Evolutionary conservation across 352 stramenopile genomes (phyloP).

Genomic region (Phytophthora quininea): DNA sequence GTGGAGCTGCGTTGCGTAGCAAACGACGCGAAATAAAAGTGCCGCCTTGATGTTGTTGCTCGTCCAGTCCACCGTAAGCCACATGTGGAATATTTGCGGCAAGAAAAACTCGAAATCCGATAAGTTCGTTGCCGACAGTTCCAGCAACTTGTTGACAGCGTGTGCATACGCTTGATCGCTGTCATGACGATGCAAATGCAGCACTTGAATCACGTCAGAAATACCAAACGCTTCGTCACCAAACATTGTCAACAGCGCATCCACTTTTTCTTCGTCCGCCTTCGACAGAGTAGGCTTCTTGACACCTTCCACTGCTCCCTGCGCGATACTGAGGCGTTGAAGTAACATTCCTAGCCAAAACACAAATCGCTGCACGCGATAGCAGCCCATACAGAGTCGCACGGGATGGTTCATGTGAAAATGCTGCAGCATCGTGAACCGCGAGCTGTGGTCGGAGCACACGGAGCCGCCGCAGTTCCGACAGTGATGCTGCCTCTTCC

Average conservation of each 20-base stretch:
- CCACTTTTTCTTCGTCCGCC: slow-evolving; percentile 68
- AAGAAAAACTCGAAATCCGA: slow-evolving; percentile 88
- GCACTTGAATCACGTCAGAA: slow-evolving; percentile 81
- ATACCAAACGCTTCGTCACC: slow-evolving; percentile 65
- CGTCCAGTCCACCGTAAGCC: slow-evolving; percentile 79
- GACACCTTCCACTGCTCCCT: slow-evolving; percentile 39
- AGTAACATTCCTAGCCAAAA: slow-evolving; percentile 72
- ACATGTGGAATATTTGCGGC: slow-evolving; percentile 85
- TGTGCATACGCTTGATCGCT: slow-evolving; percentile 76
- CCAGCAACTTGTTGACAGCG: slow-evolving; percentile 75
- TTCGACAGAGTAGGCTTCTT: slow-evolving; percentile 45
- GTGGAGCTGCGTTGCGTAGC: slow-evolving; percentile 73
- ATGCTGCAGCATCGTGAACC: slow-evolving; percentile 70
- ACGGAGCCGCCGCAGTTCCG: slow-evolving; percentile 81
- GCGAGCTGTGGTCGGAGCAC: slow-evolving; percentile 82
- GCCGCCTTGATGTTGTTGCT: slow-evolving; percentile 78
- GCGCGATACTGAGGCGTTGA: slow-evolving; percentile 61
- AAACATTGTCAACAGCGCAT: slow-evolving; percentile 54
- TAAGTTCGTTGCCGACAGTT: slow-evolving; percentile 63
- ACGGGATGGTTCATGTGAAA: slow-evolving; percentile 69
- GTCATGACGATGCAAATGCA: slow-evolving; percentile 80
- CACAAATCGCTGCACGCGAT: slow-evolving; percentile 76
- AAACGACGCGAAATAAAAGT: slow-evolving; percentile 76
- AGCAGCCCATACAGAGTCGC: slow-evolving; percentile 72
- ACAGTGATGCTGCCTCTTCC: slow-evolving; percentile 84